Base-by-base conservation (phyloP, 73 alveolate species). In the Effrenium voratum region DNA sequence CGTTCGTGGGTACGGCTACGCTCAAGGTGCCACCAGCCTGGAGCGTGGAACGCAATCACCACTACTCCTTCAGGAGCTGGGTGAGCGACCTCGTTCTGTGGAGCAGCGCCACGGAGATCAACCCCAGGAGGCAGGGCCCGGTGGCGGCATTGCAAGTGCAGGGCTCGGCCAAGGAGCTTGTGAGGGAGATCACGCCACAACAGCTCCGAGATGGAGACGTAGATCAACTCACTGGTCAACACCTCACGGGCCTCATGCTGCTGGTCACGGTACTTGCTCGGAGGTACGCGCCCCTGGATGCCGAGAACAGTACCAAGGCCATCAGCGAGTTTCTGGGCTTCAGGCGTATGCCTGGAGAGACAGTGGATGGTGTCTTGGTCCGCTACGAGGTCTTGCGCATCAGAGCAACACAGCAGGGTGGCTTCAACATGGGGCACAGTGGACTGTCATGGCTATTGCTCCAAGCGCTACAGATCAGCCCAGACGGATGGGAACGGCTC, bases 11-110 rank as follows among this genome's bases (percentile, higher is more conserved):
- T 0, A 88, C 84, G 5, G 96, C 96, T 0, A 88, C 96, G 28
- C 75, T 88, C 26, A 63, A 70, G n/a, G 96, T 88, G 40, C 96
- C 96, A 1, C 96, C 96, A 0, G 76, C 85, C 30, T 88, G 96
- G 96, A 44, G 68, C 1, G 85, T 88, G 8, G 96, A 88, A 28
- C 8, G 86, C 0, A 70, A 88, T 16, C 86, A 63, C 34, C 32
- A 32, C 8, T 88, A 88, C 16, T n/a, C 87, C 24, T 52, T 88
- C 47, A 10, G 96, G 24, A 2, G 55, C 6, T 88, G 84, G 84
- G 47, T 66, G 4, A 0, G 40, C 32, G 96, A 88, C 47, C 22
- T 88, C 45, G 41, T 63, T 1, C 73, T 88, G 36, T 88, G 96
- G 96, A 73, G 76, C 24, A 45, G 57, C 0, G 96, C 96, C 44